Evolutionary conservation across 2,329 filamentous ascomycete genomes (phyloP).

Genomic region (Anisogramma anomala): DNA sequence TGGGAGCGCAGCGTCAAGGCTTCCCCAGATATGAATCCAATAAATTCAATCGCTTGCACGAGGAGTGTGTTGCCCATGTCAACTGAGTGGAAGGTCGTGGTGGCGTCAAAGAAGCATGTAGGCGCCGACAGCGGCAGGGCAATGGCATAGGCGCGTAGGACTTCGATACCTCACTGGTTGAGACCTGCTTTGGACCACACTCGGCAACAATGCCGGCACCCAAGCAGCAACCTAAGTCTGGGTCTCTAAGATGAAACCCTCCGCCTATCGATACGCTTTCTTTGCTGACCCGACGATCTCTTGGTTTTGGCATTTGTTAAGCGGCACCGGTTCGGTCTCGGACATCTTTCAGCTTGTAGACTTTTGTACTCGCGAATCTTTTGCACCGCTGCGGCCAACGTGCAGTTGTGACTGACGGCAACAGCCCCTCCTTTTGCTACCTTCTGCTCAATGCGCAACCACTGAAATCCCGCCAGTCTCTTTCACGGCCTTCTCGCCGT

Average conservation of each 20-base stretch:
- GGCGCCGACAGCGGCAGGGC: no score
- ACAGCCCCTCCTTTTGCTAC: background rate
- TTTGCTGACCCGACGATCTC: slow-evolving; percentile 11
- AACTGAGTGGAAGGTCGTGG: no score
- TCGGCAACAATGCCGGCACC: no score
- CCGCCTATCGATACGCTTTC: background rate
- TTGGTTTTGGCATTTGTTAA: slow-evolving; percentile 8
- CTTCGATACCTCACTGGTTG: background rate
- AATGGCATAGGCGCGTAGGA: no score
- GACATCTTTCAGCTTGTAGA: background rate
- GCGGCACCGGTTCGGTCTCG: background rate
- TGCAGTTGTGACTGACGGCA: no score
- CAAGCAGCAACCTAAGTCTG: no score
- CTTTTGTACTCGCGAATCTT: no score
- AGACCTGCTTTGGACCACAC: no score
- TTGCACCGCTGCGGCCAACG: slow-evolving; percentile 7
- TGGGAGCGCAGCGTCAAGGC: background rate
- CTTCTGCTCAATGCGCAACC: background rate
- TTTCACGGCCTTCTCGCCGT: background rate
- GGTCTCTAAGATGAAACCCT: background rate
- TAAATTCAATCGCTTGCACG: no score
- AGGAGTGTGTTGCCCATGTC: no score
- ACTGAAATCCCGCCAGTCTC: background rate
- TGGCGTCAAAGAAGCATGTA: no score
- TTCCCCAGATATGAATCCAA: no score